A percentile compares a stretch with the other conserved stretches of the same genome.
These are phyloP conservation scores for Cardiospermum halicacabum DNA, from an alignment of 345 rosid genomes.

Conservation along the genomic window DNA sequence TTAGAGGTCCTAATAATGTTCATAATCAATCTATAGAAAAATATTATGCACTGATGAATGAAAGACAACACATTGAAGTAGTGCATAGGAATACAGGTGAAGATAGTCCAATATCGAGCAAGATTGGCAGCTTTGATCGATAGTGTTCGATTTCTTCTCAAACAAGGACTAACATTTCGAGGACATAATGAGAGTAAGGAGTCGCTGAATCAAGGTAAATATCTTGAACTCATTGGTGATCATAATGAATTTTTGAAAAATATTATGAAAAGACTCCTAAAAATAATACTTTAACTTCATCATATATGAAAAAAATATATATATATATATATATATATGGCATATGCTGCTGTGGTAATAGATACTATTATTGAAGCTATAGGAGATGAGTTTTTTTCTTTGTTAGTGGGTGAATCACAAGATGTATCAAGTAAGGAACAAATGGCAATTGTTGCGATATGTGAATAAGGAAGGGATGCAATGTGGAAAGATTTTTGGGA, in stretches of 20 bases:
- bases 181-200: too few relatives aligned
- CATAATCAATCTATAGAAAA: background rate
- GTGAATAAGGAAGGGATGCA: background rate
- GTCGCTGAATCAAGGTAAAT: too few relatives aligned
- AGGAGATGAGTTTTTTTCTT: conserved; percentile 6
- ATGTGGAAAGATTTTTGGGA: conserved; percentile 6
- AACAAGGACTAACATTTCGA: background rate
- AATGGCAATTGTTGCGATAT: too few relatives aligned
- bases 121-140: background rate
- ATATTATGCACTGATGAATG: too few relatives aligned
- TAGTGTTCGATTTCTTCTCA: background rate
- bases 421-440: conserved; percentile 8
- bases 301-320: too few relatives aligned
- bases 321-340: background rate
- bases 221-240: too few relatives aligned
- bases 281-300: too few relatives aligned
- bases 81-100: background rate
- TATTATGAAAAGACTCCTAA: too few relatives aligned
- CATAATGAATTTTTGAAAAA: too few relatives aligned
- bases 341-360: background rate
- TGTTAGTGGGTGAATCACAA: conserved; percentile 12
- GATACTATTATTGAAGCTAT: background rate
- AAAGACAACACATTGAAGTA: background rate
- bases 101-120: background rate
- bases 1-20: background rate